Base-by-base conservation (phyloP, 495 filamentous ascomycete genomes). In the Penicillium angulare region DNA sequence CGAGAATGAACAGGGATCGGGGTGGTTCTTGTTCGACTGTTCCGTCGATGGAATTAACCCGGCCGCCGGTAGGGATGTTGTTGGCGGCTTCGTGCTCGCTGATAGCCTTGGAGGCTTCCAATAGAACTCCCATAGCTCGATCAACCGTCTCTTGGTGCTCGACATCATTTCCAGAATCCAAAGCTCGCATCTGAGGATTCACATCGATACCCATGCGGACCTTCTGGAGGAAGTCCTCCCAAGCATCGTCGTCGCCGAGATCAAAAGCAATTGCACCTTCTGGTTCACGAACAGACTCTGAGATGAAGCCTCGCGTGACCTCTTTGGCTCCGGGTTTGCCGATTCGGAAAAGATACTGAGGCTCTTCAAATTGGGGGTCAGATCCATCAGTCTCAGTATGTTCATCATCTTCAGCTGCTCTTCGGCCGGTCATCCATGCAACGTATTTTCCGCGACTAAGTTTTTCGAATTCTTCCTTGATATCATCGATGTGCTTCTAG, bases 381-480 rank as follows among this genome's bases (percentile, higher is more conserved):
- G 68, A 71, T 17, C 64, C 65, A 47, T 76, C 72, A n/a, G 71
- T 69, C 70, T 77, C 74, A 5, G 74, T 77, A 47, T 77, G 74
- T 43, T 77, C 72, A 48, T 77, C 74, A 44, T 77, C 74, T 43
- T 75, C 74, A 3, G 69, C 74, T n/a, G 64, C 69, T 23, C 63
- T 64, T 15, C 61, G 67, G 16, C 71, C 69, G 49, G 61, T 53
- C 22, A 75, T 65, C 36, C 73, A 53, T 5, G 63, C 59, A 66
- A 77, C 75, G 45, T 69, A 71, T 5, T 71, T 71, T 18, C 74
- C 74, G 21, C 67, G 63, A n/a, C n/a, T n/a, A n/a, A n/a, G n/a
- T n/a, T n/a, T 50, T 12, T 72, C 56, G 55, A 69, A 66, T 29
- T 77, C 74, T 1, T 72, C 67, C 45, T 69, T 55, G 13, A 73